These are phyloP conservation scores for Pseudophaeomoniella oleicola DNA, from an alignment of 2,329 filamentous ascomycete genomes.

Conservation along the genomic window DNA sequence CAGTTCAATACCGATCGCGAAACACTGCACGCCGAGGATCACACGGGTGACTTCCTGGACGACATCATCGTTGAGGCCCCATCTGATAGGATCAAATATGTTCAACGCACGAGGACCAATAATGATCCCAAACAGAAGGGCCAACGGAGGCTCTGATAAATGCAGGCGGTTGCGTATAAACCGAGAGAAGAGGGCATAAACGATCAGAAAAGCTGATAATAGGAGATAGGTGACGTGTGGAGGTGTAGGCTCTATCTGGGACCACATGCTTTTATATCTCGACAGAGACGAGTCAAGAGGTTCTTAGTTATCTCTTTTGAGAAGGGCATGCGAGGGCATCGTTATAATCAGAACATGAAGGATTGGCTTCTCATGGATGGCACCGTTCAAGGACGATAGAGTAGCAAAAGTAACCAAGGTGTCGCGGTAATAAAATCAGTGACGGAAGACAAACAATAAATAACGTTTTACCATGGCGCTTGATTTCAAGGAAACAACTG, in stretches of 20 bases:
- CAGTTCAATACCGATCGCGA: slow-evolving; percentile 80
- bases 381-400: too few relatives aligned
- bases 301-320: too few relatives aligned
- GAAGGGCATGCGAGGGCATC: too few relatives aligned
- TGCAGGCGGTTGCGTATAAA: slow-evolving; percentile 45
- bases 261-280: slow-evolving; percentile 31
- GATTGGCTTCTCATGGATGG: too few relatives aligned
- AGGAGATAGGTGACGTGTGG: slow-evolving; percentile 45
- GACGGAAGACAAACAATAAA: too few relatives aligned
- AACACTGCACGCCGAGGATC: slow-evolving; percentile 82
- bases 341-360: too few relatives aligned
- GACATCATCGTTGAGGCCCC: slow-evolving; percentile 75
- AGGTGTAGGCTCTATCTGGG: slow-evolving; percentile 39
- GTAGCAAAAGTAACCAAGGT: too few relatives aligned
- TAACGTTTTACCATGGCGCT: too few relatives aligned
- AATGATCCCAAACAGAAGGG: slow-evolving; percentile 74
- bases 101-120: slow-evolving; percentile 76
- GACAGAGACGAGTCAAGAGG: too few relatives aligned
- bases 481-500: too few relatives aligned
- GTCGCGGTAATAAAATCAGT: too few relatives aligned
- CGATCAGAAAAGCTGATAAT: slow-evolving; percentile 41
- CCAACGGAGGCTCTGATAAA: slow-evolving; percentile 45
- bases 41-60: slow-evolving; percentile 83
- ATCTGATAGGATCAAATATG: slow-evolving; percentile 57
- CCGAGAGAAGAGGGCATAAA: slow-evolving; percentile 45